Base-by-base conservation (phyloP, 345 rosid genomes). In the Cardiospermum halicacabum region DNA sequence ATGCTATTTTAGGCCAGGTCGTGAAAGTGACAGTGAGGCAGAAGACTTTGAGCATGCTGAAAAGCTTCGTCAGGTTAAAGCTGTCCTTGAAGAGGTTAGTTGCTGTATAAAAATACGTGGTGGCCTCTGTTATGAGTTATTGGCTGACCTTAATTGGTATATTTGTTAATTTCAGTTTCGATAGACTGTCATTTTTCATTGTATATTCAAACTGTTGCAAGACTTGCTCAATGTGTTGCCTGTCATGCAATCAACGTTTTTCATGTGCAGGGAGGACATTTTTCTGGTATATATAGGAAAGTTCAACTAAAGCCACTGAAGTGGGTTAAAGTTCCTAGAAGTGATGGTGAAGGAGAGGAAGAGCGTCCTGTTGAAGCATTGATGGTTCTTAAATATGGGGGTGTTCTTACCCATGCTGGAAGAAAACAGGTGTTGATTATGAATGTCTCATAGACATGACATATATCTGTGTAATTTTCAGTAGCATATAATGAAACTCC, bases 321-420 rank as follows among this genome's bases (percentile, higher is more conserved):
- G 76, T 95, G 99, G 99, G 80, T 78, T 65, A 94, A 82, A 70
- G 88, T 85, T 72, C 66, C 76, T 68, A 91, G 86, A 81, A 47
- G 70, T 68, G 87, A 78, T 60, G 94, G 92, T 73, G 99, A 95
- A 68, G 99, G 91, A 28, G 98, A 91, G 75, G 94, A 91, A 80
- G 98, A 95, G 72, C 81, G 90, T 16, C 99, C 99, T 24, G 84
- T 84, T 64, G 99, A 95, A 78, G 99, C 99, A 65, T 81, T 95
- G 55, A 95, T 95, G 99, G 83, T 95, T 80, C 88, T 95, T 75
- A 95, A 95, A 68, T 95, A 95, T 75, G 99, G 99, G 61, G 99
- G 99, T 32, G 98, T 95, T 75, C 86, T 95, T 62, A 95, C 99
- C 9, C 99, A 95, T 91, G 99, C 99, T 67, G 99, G 99, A 61